phyloP scores from a whole-genome alignment of 768 basidiomycete species.

The Tulasnella sp. region DNA sequence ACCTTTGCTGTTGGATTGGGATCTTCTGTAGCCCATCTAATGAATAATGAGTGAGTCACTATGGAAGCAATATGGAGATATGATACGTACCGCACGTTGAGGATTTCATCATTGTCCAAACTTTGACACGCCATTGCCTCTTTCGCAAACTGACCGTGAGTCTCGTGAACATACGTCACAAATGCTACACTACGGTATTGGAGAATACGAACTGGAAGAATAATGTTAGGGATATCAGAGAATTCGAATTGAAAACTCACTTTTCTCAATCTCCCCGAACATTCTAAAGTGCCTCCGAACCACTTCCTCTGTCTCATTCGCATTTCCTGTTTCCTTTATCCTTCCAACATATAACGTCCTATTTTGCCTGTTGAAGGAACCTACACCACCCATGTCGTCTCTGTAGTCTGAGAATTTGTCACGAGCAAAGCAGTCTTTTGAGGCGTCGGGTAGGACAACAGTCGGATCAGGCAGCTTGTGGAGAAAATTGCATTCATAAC shows the following conservation, averaged over 20 bases:
- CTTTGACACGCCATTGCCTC: slow-evolving; percentile 99
- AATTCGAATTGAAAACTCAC: slow-evolving; percentile 37
- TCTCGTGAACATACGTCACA: slow-evolving; percentile 82
- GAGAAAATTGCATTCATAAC: slow-evolving; percentile 81
- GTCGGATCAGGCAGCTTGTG: slow-evolving; percentile 71
- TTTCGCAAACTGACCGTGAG: slow-evolving; percentile 88
- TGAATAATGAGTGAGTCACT: not conserved
- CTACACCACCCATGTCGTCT: slow-evolving; percentile 99
- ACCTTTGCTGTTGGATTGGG: slow-evolving; percentile 88
- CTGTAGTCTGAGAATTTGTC: slow-evolving; percentile 96
- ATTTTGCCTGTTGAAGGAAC: slow-evolving; percentile 89
- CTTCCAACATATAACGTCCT: slow-evolving; percentile 88
- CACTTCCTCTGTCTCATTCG: slow-evolving; percentile 83
- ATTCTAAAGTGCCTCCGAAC: slow-evolving; percentile 87
- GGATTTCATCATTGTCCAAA: slow-evolving; percentile 90
- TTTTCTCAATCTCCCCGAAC: slow-evolving; percentile 86
- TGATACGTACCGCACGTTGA: slow-evolving; percentile 63
- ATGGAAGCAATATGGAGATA: not conserved
- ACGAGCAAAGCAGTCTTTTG: slow-evolving; percentile 92
- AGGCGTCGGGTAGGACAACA: slow-evolving; percentile 67
- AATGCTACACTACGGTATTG: slow-evolving; percentile 94
- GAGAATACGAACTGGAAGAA: slow-evolving; percentile 59
- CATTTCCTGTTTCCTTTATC: slow-evolving; percentile 81
- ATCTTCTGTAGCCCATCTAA: slow-evolving; percentile 90
- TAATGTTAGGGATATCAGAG: slow-evolving; percentile 21